Base-by-base conservation (phyloP, 371 early-diverging fungal species). In the Smittium mucronatum region DNA sequence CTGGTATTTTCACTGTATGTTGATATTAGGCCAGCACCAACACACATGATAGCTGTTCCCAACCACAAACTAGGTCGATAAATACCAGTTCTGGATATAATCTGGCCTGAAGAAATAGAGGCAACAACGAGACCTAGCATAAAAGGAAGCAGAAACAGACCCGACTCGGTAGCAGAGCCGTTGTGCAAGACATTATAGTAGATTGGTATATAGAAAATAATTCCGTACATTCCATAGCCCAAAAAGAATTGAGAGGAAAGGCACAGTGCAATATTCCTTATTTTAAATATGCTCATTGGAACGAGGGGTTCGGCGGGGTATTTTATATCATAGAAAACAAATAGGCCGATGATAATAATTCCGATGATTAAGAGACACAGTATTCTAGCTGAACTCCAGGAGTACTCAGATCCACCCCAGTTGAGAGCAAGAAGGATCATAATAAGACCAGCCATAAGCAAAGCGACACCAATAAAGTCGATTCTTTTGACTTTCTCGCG, bases 181-280 rank as follows among this genome's bases (percentile, higher is more conserved):
- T 82, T 80, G 36, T 81, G 74, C 57, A 89, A 88, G 47, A 91
- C 84, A 71, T 88, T 89, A 78, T 90, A 90, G 76, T 87, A 95
- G 8, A 91, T 77, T 17, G 94, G 93, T 0, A 88, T 71, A 63
- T 85, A 89, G 70, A 81, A 87, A 63, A 87, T 76, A 5, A 81
- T 70, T 0, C 76, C 74, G 60, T 82, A 81, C 78, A 85, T 84
- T 30, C 72, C 73, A 1, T 75, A 73, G 68, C 78, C 78, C 71
- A 74, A 73, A 63, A 74, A 72, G 64, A 80, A 78, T 34, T 70
- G 70, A 28, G 71, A 73, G 0, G 72, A 70, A 72, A 74, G 68
- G 71, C 76, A 69, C 8, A 74, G 26, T 0, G 70, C 68, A 29
- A 79, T 67, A 64, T 82, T 81, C 58, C 81, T 75, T 69, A 76